Evolutionary conservation across 129 eudicot genomes (phyloP).

Genomic region (Pulicaria dysenterica): DNA sequence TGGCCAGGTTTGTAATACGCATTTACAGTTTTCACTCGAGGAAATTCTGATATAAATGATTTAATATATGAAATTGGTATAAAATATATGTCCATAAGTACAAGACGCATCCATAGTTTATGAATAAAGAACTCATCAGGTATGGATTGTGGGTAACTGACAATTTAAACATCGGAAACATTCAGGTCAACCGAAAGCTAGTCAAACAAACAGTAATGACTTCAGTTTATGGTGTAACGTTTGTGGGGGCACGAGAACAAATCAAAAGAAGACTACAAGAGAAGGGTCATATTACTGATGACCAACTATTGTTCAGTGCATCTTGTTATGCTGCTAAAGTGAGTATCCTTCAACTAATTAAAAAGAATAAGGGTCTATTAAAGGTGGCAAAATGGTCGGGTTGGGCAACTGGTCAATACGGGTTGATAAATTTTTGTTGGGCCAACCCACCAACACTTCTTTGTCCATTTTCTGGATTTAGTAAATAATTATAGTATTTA

Average conservation of each 20-base stretch:
- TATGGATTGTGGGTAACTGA: neutral
- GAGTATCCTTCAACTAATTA: constrained; percentile 29
- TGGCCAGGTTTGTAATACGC: constrained; percentile 67
- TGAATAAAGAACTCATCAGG: too few species aligned
- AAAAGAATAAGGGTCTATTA: neutral
- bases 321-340: constrained; percentile 95
- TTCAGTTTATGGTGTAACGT: constrained; percentile 95
- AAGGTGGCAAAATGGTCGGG: neutral
- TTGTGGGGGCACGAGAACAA: constrained; percentile 93
- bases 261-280: constrained; percentile 83
- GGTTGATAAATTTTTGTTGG: neutral
- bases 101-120: too few species aligned
- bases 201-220: constrained; percentile 99
- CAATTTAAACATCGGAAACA: constrained; percentile 19
- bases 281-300: constrained; percentile 79
- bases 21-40: neutral
- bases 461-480: neutral
- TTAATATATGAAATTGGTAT: too few species aligned
- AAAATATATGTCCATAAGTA: too few species aligned
- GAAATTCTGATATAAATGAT: neutral
- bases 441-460: neutral
- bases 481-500: neutral
- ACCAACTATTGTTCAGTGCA: constrained; percentile 69
- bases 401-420: neutral
- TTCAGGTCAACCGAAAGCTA: constrained; percentile 83